Base-by-base conservation (phyloP, 495 filamentous ascomycete species). In the Daldinia decipiens region DNA sequence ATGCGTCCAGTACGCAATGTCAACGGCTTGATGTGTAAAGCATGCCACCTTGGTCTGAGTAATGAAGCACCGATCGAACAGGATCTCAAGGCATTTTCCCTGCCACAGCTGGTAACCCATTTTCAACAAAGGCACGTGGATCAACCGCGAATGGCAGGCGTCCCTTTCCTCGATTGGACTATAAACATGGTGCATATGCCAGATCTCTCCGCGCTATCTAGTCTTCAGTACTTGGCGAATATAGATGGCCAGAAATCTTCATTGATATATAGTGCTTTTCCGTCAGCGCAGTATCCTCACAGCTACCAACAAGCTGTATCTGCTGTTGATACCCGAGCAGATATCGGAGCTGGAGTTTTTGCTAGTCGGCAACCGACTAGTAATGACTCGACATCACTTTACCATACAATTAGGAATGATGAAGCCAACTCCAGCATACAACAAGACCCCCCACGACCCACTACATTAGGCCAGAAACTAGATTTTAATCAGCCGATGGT, bases 151-250 rank as follows among this genome's bases (percentile, higher is more conserved):
- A 62, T 73, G 74, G 57, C 56, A 39, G 19, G 65, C 26, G 36
- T 62, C 27, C 62, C 75, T 54, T 62, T 73, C 13, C 76, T 83
- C 15, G 85, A 93, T 76, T 94, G 91, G 91, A 84, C 82, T 55
- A 76, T 78, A 50, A 84, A 93, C 62, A 93, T 94, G 91, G 86
- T 94, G 57, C 82, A 90, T 66, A 82, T 91, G 26, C 88, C 90
- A 1, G 86, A 88, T 68, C 61, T 79, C 17, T 70, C 80, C 12
- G 62, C 82, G 8, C 79, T 92, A 43, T 75, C 79, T 9, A 79
- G 79, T 8, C 74, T 91, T 15, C 73, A 81, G 7, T 72, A 80
- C 60, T 76, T 83, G 8, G 76, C 78, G 38, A 84, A 85, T 54
- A 85, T 91, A 84, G 83, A 90, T 74, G 82, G 84, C 65, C 70